Percentiles rank a stretch among this genome's conserved stretches.
phyloP scores from a whole-genome alignment of 345 rosid genomes.

The Salix arbutifolia region DNA sequence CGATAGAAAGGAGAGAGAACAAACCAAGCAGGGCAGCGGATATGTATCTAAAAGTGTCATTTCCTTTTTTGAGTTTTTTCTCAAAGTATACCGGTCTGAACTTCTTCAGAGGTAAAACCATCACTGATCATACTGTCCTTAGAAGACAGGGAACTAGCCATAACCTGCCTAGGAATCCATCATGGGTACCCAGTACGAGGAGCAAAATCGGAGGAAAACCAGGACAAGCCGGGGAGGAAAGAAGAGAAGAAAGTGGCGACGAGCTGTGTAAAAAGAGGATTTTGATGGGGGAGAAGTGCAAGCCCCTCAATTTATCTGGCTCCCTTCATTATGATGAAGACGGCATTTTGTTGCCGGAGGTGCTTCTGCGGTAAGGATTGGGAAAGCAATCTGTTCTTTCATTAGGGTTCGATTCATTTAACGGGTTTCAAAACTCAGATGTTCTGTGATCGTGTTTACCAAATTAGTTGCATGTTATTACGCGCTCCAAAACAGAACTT shows the following conservation, averaged over 20 bases:
- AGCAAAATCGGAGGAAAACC: background rate
- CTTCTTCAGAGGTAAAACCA: background rate
- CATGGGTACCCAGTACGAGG: conserved; percentile 16
- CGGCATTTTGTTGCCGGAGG: conserved; percentile 44
- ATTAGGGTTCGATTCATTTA: background rate
- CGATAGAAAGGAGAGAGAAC: background rate
- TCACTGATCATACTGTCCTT: background rate
- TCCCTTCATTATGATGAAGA: conserved; percentile 40
- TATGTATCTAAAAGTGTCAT: background rate
- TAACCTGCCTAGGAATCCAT: conserved; percentile 9
- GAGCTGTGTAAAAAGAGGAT: conserved; percentile 75
- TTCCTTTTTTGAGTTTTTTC: conserved; percentile 4
- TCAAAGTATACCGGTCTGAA: background rate
- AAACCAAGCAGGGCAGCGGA: background rate
- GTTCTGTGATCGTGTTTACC: background rate
- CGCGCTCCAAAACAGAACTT: background rate
- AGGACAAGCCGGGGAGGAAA: background rate
- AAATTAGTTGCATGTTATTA: background rate
- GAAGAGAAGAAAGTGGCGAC: background rate
- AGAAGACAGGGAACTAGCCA: background rate
- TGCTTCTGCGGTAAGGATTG: conserved; percentile 1
- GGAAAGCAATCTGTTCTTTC: background rate
- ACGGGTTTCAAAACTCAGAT: background rate
- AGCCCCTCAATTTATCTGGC: conserved; percentile 42
- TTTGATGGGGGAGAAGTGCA: conserved; percentile 62